Base-by-base conservation (phyloP, 305 asterid genomes). In the Solanum aculeatissimum region DNA sequence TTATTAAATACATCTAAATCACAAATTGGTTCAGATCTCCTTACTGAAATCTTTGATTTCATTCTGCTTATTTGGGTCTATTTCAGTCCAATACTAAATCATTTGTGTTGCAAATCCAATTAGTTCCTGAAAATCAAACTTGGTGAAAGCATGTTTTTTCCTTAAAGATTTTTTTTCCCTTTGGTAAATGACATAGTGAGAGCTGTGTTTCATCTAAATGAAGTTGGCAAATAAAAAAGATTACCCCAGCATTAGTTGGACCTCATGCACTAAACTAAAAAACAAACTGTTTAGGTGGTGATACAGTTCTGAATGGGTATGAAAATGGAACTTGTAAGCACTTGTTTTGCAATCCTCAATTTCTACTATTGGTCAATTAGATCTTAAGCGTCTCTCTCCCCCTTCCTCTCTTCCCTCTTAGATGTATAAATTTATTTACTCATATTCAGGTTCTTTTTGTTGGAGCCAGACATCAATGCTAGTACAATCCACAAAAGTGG, bases 391-490 rank as follows among this genome's bases (percentile, higher is more conserved):
- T 83, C 60, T 57, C 51, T 25, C 70, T 70, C 78, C 21, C 75
- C 47, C 57, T 54, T 85, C 60, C 71, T 70, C 86, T 42, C 45
- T n/a, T 84, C 84, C 86, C 85, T 86, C 86, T 89, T 87, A 88
- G 83, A 66, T 87, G 89, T 91, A 85, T 87, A 92, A 94, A 92
- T 91, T 91, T 91, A 91, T 92, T 94, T 89, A 97, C 98, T 97
- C 98, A 95, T 93, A 95, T 95, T 89, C 99, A 97, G 99, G 99
- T 93, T 95, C 95, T 93, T 97, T 95, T 97, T 95, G 95, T 95
- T 97, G 99, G 99, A 93, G 98, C 93, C 98, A 95, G 99, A 95
- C 91, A 91, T 91, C 94, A 85, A 86, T 85, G 32, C 95, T 97
- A 81, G 88, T 86, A 88, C 98, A 94, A 90, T 85, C 98, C 74